Conservation (phyloP, 176 grass and related monocot species). For the Aegilops tauschii region DNA sequence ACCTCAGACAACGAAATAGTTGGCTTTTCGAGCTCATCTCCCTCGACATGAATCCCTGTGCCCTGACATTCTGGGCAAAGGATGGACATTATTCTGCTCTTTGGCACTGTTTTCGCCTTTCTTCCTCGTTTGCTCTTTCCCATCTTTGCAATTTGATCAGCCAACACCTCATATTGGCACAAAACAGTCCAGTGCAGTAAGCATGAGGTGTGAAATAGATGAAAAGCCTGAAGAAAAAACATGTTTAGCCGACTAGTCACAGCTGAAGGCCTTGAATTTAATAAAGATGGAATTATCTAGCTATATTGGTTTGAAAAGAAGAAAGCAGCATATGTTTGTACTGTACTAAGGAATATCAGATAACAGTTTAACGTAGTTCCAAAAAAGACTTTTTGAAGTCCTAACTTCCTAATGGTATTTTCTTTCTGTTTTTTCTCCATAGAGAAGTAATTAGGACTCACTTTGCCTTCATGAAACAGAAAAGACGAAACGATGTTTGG, state of each 20-base stretch:
- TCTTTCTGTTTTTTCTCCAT: background rate
- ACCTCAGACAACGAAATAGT: conserved; percentile 87
- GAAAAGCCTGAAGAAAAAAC: conserved; percentile 34
- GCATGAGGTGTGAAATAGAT: conserved; percentile 69
- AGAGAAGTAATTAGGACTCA: background rate
- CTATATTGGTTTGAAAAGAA: background rate
- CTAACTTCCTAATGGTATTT: background rate
- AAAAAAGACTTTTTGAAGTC: background rate
- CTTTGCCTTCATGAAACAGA: background rate
- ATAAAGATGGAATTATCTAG: background rate
- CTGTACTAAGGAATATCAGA: background rate
- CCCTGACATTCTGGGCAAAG: conserved; percentile 95
- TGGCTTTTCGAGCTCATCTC: conserved; percentile 89
- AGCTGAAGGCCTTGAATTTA: background rate
- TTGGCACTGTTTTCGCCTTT: conserved; percentile 62
- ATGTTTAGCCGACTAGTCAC: background rate
- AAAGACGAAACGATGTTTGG: conserved; percentile 5
- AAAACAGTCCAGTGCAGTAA: conserved; percentile 93
- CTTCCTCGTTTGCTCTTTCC: conserved; percentile 75
- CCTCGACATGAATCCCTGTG: conserved; percentile 65
- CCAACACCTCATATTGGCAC: conserved; percentile 75
- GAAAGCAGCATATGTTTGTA: background rate
- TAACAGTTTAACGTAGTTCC: background rate
- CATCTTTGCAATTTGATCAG: conserved; percentile 51
- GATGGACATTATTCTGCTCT: conserved; percentile 61